These are phyloP conservation scores for Chenopodium formosanum DNA, from an alignment of 148 eudicot genomes.

Conservation along the genomic window DNA sequence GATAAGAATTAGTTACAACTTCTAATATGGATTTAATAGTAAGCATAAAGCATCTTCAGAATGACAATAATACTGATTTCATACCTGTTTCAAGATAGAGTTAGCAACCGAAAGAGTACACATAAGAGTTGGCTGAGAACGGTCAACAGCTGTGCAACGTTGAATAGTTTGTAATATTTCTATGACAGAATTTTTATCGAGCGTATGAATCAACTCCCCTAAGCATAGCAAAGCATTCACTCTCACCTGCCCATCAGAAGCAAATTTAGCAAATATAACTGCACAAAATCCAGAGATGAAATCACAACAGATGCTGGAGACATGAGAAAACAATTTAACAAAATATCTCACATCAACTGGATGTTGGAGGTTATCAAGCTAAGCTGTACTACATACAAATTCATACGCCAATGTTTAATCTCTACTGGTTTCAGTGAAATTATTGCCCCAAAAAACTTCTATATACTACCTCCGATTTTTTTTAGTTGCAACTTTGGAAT, in stretches of 20 bases:
- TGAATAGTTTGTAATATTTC: constrained; percentile 82
- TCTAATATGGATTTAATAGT: background rate
- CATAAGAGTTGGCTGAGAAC: constrained; percentile 96
- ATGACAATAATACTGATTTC: constrained; percentile 7
- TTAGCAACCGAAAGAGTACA: constrained; percentile 89
- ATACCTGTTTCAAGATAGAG: constrained; percentile 83
- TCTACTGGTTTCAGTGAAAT: background rate
- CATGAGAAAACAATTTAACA: constrained; percentile 1
- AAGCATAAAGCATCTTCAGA: constrained; percentile 1
- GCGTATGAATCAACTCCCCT: constrained; percentile 71
- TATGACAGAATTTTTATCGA: constrained; percentile 71
- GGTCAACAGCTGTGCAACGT: constrained; percentile 94
- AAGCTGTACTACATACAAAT: background rate
- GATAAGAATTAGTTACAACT: background rate
- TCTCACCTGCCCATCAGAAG: constrained; percentile 68
- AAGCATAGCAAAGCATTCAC: constrained; percentile 92
- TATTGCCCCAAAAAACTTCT: background rate
- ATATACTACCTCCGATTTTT: too few species aligned
- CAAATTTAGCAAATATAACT: constrained; percentile 15
- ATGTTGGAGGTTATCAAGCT: background rate
- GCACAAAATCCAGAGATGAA: background rate
- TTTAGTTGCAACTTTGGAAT: too few species aligned
- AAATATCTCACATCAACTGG: background rate
- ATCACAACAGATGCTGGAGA: background rate
- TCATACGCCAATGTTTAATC: background rate